Evolutionary conservation across 176 grass and related monocot species (phyloP).

Genomic region (Oryza longistaminata): DNA sequence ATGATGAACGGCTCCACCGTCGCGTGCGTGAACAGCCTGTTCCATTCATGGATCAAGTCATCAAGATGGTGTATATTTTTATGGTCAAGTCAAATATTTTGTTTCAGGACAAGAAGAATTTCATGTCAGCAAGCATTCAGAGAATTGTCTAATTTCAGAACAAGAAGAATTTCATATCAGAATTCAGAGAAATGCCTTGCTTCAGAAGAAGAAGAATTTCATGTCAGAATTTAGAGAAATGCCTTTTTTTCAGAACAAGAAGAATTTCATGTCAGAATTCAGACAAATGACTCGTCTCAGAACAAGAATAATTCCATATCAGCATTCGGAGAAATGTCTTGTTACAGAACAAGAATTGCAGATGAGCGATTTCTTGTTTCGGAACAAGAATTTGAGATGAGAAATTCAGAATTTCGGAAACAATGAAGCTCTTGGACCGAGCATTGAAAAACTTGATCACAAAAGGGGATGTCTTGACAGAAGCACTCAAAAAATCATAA

Average conservation of each 20-base stretch:
- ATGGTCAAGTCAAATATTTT: too few species aligned
- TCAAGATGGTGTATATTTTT: not conserved
- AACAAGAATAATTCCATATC: not conserved
- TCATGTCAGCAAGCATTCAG: too few species aligned
- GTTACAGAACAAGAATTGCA: not conserved
- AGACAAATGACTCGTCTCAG: not conserved
- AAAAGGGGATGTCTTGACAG: too few species aligned
- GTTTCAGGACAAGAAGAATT: not conserved
- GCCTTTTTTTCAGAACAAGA: not conserved
- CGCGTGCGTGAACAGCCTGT: conserved; percentile 83
- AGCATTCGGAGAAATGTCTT: not conserved
- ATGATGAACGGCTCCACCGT: conserved; percentile 93
- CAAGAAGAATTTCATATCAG: not conserved
- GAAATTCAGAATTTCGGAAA: too few species aligned
- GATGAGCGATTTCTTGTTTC: too few species aligned
- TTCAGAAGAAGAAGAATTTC: not conserved
- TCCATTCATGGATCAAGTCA: too few species aligned
- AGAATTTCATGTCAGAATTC: not conserved
- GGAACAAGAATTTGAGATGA: too few species aligned
- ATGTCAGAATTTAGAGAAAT: not conserved
- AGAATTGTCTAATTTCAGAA: not conserved
- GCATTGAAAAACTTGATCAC: too few species aligned
- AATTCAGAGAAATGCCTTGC: not conserved
- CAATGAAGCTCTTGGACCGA: too few species aligned
- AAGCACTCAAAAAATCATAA: too few species aligned